A percentile compares a stretch with the other conserved stretches of the same genome.
Conservation (phyloP, 1,139 yeast species). For the Geotrichum bryndzae region DNA sequence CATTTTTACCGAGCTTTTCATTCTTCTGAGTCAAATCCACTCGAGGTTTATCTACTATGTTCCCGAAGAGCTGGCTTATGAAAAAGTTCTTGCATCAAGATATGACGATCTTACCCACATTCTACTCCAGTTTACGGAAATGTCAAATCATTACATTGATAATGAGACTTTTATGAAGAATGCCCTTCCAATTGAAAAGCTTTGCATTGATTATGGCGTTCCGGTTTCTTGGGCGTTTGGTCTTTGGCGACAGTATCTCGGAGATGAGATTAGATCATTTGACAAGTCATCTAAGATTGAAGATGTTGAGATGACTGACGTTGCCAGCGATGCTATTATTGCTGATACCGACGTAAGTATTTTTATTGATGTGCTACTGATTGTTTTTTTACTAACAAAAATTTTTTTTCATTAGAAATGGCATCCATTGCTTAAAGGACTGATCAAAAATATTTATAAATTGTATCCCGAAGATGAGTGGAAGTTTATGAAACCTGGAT, state of each 20-base stretch:
- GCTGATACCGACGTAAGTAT: conserved; percentile 14
- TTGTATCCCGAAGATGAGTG: conserved; percentile 35
- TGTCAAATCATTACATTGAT: conserved; percentile 49
- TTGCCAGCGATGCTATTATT: conserved; percentile 5
- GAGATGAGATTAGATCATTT: conserved; percentile 31
- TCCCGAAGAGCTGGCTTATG: conserved; percentile 44
- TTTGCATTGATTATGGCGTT: conserved; percentile 48
- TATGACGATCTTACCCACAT: conserved; percentile 67
- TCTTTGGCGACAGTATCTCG: conserved; percentile 58
- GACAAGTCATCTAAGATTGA: conserved; percentile 17
- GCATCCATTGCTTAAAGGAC: conserved; percentile 27
- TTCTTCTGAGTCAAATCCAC: conserved; percentile 53
- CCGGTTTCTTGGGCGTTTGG: conserved; percentile 69
- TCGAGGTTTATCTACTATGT: conserved; percentile 34
- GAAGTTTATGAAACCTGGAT: conserved; percentile 38
- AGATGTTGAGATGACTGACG: conserved; percentile 15
- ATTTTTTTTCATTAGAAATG: conserved; percentile 19
- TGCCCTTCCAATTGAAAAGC: conserved; percentile 44
- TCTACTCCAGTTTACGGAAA: conserved; percentile 56
- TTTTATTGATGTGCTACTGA: neutral
- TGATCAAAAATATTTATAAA: conserved; percentile 24
- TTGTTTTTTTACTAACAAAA: neutral
- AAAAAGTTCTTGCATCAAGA: conserved; percentile 65
- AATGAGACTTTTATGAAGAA: conserved; percentile 35
- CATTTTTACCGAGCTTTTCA: conserved; percentile 56